Base-by-base conservation (phyloP, 2,329 filamentous ascomycete species). In the Aspergillus pseudoviridinutans region DNA sequence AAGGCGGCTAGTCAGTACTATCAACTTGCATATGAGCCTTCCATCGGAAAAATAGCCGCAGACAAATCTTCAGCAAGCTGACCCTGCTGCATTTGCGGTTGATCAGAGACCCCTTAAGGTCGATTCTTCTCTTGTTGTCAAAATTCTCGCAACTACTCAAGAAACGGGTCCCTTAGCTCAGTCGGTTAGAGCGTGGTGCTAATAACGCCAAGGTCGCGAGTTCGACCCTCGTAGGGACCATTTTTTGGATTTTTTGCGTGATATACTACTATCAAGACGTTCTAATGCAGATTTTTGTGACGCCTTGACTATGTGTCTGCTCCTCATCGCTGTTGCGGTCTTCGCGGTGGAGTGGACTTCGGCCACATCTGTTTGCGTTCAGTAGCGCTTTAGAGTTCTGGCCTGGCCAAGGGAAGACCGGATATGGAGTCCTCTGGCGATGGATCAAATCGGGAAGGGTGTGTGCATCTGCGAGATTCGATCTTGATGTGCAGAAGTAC, bases 181-280 rank as follows among this genome's bases (percentile, higher is more conserved):
- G 58, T 46, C 47, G 57, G 57, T 59, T 59, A 59, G 57, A 59
- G 57, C 57, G 57, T 56, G 35, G 54, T 59, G 57, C 57, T 59
- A 59, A 59, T 59, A 59, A 59, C 57, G 57, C 54, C 35, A 54
- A 59, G 50, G 57, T 56, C 57, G 57, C 57, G 57, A 59, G 57
- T 59, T 59, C 57, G 57, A 59, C 57, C 57, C 57, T 59, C 57
- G 57, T 59, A 35, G 57, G 57, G 57, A 59, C 57, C 57, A 59
- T 57, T 47, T 24, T 41, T 57, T 52, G 10, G 12, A 3, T 5
- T 3, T 14, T 14, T 32, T 32, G 29, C 28, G 10, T 29, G 10
- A 4, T 29, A 10, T 29, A 28, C 27, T 28, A 28, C 27, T 28
- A 29, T 29, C 10, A 12, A 29, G 28, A 29, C 12, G 4, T 14